A percentile compares a stretch with the other conserved stretches of the same genome.
These are phyloP conservation scores for Aspergillus fumigatus DNA, from an alignment of 2,329 filamentous ascomycete genomes.

Conservation along the genomic window DNA sequence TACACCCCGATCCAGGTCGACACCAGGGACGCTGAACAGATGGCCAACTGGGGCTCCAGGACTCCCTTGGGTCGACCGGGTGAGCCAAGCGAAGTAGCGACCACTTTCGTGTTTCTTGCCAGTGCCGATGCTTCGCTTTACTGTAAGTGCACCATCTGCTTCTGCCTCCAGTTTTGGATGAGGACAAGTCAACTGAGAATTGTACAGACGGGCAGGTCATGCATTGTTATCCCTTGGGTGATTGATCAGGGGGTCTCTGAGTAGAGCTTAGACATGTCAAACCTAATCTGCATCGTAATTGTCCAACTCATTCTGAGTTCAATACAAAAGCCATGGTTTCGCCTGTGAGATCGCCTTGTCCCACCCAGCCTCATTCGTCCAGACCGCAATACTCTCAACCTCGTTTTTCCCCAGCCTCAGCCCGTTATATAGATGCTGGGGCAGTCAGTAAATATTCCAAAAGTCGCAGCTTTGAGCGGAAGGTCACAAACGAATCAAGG, in stretches of 20 bases:
- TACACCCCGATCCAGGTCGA: slow-evolving; percentile 31
- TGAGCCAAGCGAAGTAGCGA: slow-evolving; percentile 34
- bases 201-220: slow-evolving; percentile 31
- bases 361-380: slow-evolving; percentile 36
- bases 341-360: slow-evolving; percentile 30
- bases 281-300: neutral
- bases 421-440: slow-evolving; percentile 37
- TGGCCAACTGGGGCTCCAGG: slow-evolving; percentile 29
- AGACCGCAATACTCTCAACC: slow-evolving; percentile 34
- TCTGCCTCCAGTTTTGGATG: neutral
- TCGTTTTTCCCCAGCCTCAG: slow-evolving; percentile 34
- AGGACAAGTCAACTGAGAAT: neutral
- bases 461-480: neutral
- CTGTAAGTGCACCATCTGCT: slow-evolving; percentile 21
- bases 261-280: neutral
- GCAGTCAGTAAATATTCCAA: neutral
- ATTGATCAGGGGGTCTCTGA: slow-evolving; percentile 15
- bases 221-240: slow-evolving; percentile 32
- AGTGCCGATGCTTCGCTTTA: slow-evolving; percentile 28
- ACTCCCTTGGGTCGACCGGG: slow-evolving; percentile 29
- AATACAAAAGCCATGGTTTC: slow-evolving; percentile 35
- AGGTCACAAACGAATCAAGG: neutral
- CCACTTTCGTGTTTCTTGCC: slow-evolving; percentile 35
- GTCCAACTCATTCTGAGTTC: neutral
- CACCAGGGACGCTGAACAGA: slow-evolving; percentile 28